A percentile compares a stretch with the other conserved stretches of the same genome.
These are phyloP conservation scores for Pterocarpus santalinus DNA, from an alignment of 306 rosid genomes.

Conservation along the genomic window DNA sequence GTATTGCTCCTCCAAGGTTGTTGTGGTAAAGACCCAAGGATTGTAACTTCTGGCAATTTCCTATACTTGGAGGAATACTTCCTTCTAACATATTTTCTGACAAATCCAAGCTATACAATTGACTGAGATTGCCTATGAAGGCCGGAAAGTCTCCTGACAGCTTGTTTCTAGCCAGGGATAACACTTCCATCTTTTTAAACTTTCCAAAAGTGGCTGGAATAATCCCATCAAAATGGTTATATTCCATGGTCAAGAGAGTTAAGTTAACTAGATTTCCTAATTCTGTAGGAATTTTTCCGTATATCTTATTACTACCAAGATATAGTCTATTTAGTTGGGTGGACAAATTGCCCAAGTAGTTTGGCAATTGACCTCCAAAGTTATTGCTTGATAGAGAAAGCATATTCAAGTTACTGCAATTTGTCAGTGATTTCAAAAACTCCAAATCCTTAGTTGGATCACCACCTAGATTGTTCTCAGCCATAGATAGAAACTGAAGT, in stretches of 20 bases:
- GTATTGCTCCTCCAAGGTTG: conserved; percentile 47
- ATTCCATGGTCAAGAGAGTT: not conserved
- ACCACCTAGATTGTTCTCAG: conserved; percentile 32
- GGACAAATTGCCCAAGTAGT: conserved; percentile 49
- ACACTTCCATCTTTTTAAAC: conserved; percentile 5
- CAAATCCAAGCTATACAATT: conserved; percentile 1
- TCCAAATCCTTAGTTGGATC: conserved; percentile 45
- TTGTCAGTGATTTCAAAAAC: conserved; percentile 47
- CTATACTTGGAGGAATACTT: conserved; percentile 47
- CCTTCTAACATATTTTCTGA: conserved; percentile 46
- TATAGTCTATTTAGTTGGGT: not conserved
- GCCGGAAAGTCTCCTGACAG: conserved; percentile 40
- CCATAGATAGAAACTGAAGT: rapidly evolving
- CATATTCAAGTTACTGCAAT: conserved; percentile 29
- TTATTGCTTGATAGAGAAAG: conserved; percentile 16
- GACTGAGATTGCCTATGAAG: conserved; percentile 49
- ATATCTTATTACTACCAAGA: conserved; percentile 25
- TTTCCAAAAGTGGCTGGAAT: conserved; percentile 47
- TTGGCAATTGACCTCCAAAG: conserved; percentile 56
- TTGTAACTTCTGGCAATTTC: conserved; percentile 36
- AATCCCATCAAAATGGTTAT: conserved; percentile 22
- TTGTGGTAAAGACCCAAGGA: not conserved
- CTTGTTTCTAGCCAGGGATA: conserved; percentile 14
- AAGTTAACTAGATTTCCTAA: conserved; percentile 45
- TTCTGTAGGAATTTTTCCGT: conserved; percentile 41